Conservation (phyloP, 2,329 filamentous ascomycete species). For the Epicoccum sorghinum region DNA sequence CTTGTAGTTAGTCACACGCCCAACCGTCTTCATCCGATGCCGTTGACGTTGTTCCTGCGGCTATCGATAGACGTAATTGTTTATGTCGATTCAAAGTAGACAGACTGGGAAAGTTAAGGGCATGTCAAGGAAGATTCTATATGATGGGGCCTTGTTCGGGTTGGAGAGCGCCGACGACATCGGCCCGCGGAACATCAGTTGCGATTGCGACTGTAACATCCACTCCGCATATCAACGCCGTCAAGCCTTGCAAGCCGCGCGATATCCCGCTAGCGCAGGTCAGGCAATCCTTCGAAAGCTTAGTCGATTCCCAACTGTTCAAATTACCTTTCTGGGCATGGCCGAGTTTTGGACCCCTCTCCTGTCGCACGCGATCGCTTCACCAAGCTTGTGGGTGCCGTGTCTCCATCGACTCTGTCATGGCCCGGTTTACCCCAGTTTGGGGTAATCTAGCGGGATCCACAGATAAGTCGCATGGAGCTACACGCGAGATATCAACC, state of each 20-base stretch:
- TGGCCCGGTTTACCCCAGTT: slow-evolving; percentile 27
- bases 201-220: slow-evolving; percentile 7
- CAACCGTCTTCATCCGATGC: background rate
- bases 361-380: slow-evolving; percentile 3
- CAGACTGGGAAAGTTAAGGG: too few species aligned
- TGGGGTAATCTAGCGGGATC: slow-evolving; percentile 27
- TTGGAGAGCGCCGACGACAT: background rate
- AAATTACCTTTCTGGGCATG: slow-evolving; percentile 21
- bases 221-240: slow-evolving; percentile 6
- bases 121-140: too few species aligned
- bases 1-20: slow-evolving; percentile 5
- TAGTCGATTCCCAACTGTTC: slow-evolving; percentile 28
- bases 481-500: slow-evolving; percentile 3
- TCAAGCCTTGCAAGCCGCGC: slow-evolving; percentile 19
- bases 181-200: slow-evolving; percentile 26
- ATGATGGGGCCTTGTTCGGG: background rate
- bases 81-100: too few species aligned
- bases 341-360: slow-evolving; percentile 3
- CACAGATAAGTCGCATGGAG: slow-evolving; percentile 27
- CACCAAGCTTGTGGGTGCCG: slow-evolving; percentile 7
- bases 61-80: too few species aligned
- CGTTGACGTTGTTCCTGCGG: too few species aligned
- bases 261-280: slow-evolving; percentile 13
- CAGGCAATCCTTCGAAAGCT: slow-evolving; percentile 18
- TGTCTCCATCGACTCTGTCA: slow-evolving; percentile 25